phyloP scores from a whole-genome alignment of 768 basidiomycete species.

The Mycena rosella region DNA sequence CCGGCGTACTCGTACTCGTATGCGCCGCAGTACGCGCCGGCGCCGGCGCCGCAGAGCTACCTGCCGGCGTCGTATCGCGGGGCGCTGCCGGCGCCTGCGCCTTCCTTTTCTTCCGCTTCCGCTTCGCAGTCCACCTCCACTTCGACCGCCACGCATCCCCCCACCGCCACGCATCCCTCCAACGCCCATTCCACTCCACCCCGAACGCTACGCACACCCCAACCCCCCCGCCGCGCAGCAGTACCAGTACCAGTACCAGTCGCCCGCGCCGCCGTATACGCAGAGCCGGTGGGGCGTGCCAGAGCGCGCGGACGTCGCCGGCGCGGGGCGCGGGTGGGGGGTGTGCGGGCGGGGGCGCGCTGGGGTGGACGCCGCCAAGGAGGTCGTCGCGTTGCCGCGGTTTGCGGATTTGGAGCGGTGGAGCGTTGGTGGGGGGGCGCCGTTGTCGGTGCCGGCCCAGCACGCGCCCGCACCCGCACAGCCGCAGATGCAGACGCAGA shows the following conservation, averaged over 20 bases:
- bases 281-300: slow-evolving; percentile 30
- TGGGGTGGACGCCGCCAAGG: slow-evolving; percentile 27
- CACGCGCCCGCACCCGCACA: slow-evolving; percentile 18
- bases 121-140: too few relatives aligned
- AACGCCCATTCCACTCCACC: not conserved
- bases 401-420: slow-evolving; percentile 36
- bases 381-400: slow-evolving; percentile 32
- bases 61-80: not conserved
- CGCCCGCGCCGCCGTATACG: too few relatives aligned
- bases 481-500: not conserved
- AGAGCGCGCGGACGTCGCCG: slow-evolving; percentile 37
- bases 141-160: too few relatives aligned
- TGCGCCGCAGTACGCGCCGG: too few relatives aligned
- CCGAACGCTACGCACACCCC: not conserved
- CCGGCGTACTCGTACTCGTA: too few relatives aligned
- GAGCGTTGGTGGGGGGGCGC: slow-evolving; percentile 1
- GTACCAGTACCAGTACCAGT: too few relatives aligned
- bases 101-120: too few relatives aligned
- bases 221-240: too few relatives aligned
- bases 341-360: not conserved
- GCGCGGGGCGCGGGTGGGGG: slow-evolving; percentile 14
- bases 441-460: not conserved
- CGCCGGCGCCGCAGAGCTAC: not conserved
- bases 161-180: too few relatives aligned
- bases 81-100: not conserved